Evolutionary conservation across 495 filamentous ascomycete genomes (phyloP), one percentile per base, ranked within the genome.

Genomic region (Zalerion maritima): DNA sequence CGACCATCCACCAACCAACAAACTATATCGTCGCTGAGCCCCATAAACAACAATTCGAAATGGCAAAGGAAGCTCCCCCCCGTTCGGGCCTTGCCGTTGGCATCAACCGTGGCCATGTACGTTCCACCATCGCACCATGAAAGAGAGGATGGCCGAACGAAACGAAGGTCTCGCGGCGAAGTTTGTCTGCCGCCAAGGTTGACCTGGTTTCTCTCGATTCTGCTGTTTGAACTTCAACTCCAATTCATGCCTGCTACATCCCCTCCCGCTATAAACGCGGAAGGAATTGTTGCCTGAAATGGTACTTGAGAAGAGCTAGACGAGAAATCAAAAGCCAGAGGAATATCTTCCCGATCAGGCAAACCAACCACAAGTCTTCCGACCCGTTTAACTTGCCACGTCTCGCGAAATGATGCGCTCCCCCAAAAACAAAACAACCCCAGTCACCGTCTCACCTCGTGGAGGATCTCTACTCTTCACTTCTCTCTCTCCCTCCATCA

Each of bases 101-200:
- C 52, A 55, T 83, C 50, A 92, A 94, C 67, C 75, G 71, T 56
- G 86, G 86, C 55, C 79, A 89, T 64, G 82, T 89, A 84, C 52
- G 74, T 69, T 29, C 21, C 25, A 28, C 7, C n/a, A 36, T 29
- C 23, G 15, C 21, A 24, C 26, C 4, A 14, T 22, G 11, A 29
- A 18, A 10, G 26, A 4, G 3, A 15, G 10, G 3, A 13, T 6
- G n/a, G n/a, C 14, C 21, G 4, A 6, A 23, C 14, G 25, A 18
- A 23, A 19, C 20, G 33, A 29, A 24, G 21, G n/a, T 32, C 28
- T 37, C 27, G 26, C 20, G 17, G 16, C 26, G 20, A 15, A 18
- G 20, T 28, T 17, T 12, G 16, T 15, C 17, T 7, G 10, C 3
- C 20, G 16, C 16, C 17, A 15, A 28, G 16, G 18, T 8, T n/a